Conservation (phyloP, 169 alveolate genomes). For the Cryptosporidium sp. region DNA sequence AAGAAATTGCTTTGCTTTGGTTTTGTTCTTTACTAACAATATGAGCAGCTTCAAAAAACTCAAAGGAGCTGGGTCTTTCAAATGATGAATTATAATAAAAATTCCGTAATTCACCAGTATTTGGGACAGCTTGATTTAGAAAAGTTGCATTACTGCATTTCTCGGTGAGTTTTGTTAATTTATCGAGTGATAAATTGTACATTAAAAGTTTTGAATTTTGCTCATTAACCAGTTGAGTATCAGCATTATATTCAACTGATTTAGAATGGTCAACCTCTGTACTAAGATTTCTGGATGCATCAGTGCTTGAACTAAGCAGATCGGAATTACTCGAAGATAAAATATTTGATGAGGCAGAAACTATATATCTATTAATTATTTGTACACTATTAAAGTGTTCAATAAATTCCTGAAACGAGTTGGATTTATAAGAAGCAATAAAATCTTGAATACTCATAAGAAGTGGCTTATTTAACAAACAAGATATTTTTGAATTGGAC, state of each 20-base stretch:
- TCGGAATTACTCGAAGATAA: conserved; percentile 17
- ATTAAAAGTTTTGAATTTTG: conserved; percentile 1
- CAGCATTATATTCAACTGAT: background rate
- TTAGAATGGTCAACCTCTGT: conserved; percentile 13
- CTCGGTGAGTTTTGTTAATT: background rate
- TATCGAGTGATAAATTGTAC: conserved; percentile 13
- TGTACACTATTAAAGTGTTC: conserved; percentile 48
- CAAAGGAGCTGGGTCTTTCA: conserved; percentile 24
- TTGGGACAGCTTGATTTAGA: background rate
- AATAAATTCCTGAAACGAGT: conserved; percentile 36
- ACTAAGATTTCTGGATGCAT: conserved; percentile 16
- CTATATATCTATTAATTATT: conserved; percentile 34
- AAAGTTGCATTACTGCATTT: background rate
- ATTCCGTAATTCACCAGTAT: background rate
- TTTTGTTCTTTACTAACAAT: background rate
- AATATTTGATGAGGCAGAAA: background rate
- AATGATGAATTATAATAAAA: background rate
- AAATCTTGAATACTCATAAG: conserved; percentile 57
- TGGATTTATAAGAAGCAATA: conserved; percentile 66
- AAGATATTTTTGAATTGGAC: conserved; percentile 16
- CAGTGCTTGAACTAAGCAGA: conserved; percentile 26
- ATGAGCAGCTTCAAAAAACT: background rate
- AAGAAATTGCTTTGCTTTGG: background rate
- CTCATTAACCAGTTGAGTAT: background rate
- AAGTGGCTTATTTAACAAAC: conserved; percentile 22